Conservation (phyloP, 352 stramenopile genomes). For the Pythium diclinum region DNA sequence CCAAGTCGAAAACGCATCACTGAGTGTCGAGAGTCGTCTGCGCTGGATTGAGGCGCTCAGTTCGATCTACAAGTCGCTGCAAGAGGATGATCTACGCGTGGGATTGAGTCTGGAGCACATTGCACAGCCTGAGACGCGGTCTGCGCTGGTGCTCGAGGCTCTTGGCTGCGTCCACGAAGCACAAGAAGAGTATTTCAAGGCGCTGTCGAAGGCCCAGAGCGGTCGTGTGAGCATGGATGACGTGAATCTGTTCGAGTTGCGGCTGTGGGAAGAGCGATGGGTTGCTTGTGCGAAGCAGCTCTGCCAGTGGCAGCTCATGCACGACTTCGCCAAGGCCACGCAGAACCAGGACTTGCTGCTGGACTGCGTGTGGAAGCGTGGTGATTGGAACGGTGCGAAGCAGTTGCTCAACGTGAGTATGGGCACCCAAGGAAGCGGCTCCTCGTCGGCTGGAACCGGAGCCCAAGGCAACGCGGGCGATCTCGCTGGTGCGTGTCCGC, state of each 20-base stretch:
- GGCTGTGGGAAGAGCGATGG: conserved; percentile 89
- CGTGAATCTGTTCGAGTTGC: conserved; percentile 83
- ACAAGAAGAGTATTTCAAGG: conserved; percentile 87
- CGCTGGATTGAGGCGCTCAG: conserved; percentile 86
- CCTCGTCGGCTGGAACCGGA: conserved; percentile 58
- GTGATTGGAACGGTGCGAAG: conserved; percentile 87
- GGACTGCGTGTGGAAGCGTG: conserved; percentile 92
- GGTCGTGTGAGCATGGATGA: conserved; percentile 72
- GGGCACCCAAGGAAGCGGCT: conserved; percentile 15
- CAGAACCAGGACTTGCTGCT: conserved; percentile 91
- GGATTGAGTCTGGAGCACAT: conserved; percentile 79
- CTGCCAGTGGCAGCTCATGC: conserved; percentile 92
- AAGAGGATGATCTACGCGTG: conserved; percentile 78
- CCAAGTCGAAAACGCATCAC: conserved; percentile 68
- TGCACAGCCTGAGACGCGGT: conserved; percentile 65
- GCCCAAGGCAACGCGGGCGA: conserved; percentile 34
- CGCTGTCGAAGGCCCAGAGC: conserved; percentile 73
- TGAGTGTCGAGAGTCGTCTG: conserved; percentile 68
- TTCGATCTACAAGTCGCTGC: conserved; percentile 84
- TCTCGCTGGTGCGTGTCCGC: conserved; percentile 45
- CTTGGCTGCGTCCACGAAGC: conserved; percentile 83
- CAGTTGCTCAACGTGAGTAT: conserved; percentile 49
- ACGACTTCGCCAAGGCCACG: conserved; percentile 89
- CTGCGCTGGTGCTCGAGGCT: conserved; percentile 72
- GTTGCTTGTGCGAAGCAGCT: conserved; percentile 90